Conservation (phyloP, 805 yeast species). For the Metschnikowia corniflorae region DNA sequence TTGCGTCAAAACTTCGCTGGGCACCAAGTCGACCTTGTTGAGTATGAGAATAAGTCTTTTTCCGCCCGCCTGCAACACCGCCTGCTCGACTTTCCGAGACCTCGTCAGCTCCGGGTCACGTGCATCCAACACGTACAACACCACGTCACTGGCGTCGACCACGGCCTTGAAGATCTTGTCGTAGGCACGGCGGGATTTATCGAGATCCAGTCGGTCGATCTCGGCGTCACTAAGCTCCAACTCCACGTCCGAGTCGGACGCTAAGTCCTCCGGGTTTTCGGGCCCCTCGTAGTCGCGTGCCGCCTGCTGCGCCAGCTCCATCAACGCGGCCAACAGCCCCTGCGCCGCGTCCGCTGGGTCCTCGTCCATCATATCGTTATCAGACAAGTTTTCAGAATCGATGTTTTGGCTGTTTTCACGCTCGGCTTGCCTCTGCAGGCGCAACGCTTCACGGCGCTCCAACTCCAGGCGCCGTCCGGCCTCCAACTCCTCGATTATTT, state of each 20-base stretch:
- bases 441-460: conserved; percentile 52
- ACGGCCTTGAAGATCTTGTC: conserved; percentile 93
- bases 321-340: conserved; percentile 72
- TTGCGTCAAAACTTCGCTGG: conserved; percentile 73
- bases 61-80: conserved; percentile 72
- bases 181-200: conserved; percentile 82
- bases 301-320: conserved; percentile 87
- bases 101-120: conserved; percentile 96
- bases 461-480: conserved; percentile 51
- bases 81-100: conserved; percentile 86
- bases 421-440: conserved; percentile 48
- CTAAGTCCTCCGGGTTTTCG: conserved; percentile 27
- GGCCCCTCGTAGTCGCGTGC: conserved; percentile 73
- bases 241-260: conserved; percentile 39
- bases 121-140: conserved; percentile 92
- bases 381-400: no score
- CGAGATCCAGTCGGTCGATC: conserved; percentile 48
- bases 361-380: no score
- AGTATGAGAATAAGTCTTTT: conserved; percentile 82
- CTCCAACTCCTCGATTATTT: conserved; percentile 70
- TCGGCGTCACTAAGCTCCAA: conserved; percentile 41
- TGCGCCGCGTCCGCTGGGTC: conserved; percentile 36
- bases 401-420: no score
- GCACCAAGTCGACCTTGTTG: conserved; percentile 91
- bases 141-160: conserved; percentile 87